phyloP scores from a whole-genome alignment of 1,139 yeast genomes.

The Maudiozyma humilis region DNA sequence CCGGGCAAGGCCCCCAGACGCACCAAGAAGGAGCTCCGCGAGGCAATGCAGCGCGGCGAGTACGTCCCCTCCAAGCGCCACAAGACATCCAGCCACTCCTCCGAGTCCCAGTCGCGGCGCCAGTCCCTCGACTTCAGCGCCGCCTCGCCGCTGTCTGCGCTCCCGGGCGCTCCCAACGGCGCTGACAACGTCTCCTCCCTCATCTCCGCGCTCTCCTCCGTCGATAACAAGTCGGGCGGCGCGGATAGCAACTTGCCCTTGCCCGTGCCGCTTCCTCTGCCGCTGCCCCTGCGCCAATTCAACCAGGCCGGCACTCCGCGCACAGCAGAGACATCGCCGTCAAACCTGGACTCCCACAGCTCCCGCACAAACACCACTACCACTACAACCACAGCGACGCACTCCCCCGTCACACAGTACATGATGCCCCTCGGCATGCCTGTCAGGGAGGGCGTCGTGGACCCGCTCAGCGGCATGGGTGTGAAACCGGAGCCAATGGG shows the following conservation, averaged over 20 bases:
- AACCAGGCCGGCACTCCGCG: background rate
- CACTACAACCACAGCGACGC: too few relatives aligned
- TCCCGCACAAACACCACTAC: too few relatives aligned
- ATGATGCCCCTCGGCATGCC: slow-evolving; percentile 3
- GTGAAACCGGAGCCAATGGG: background rate
- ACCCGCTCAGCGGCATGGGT: background rate
- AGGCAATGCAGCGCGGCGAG: slow-evolving; percentile 24
- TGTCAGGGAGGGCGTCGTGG: background rate
- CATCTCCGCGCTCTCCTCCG: slow-evolving; percentile 13
- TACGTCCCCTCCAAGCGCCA: slow-evolving; percentile 12
- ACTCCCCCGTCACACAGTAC: slow-evolving; percentile 2
- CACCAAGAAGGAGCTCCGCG: slow-evolving; percentile 33
- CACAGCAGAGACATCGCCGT: background rate
- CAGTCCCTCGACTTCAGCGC: background rate
- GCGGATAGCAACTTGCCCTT: too few relatives aligned
- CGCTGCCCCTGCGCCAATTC: too few relatives aligned
- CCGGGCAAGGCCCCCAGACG: slow-evolving; percentile 38
- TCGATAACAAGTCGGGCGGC: slow-evolving; percentile 2
- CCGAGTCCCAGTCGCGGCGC: background rate
- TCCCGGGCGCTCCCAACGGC: background rate
- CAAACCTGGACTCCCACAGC: background rate
- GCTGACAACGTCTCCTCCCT: slow-evolving; percentile 15
- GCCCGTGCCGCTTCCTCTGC: too few relatives aligned
- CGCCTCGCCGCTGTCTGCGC: background rate
- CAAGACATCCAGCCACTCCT: slow-evolving; percentile 4